These are phyloP conservation scores for Lipomyces sp. DNA, from an alignment of 805 yeast species.

Conservation along the genomic window DNA sequence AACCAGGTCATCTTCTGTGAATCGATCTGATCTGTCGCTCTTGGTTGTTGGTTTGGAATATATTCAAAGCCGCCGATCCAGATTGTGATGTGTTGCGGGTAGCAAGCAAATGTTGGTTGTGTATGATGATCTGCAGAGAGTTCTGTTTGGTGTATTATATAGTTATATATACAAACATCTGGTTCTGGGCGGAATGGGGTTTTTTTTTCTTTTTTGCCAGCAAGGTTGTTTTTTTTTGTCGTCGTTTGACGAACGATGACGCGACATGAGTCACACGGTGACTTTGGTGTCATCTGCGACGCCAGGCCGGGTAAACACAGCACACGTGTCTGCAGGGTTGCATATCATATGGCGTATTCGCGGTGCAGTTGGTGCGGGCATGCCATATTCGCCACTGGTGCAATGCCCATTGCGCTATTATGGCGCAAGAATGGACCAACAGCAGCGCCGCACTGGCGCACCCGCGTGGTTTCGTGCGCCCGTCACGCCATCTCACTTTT, in stretches of 20 bases:
- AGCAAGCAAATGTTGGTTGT: background rate
- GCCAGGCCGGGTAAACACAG: background rate
- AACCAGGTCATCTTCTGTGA: slow-evolving; percentile 42
- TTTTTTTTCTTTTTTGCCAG: no score
- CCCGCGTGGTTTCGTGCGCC: background rate
- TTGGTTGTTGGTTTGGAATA: no score
- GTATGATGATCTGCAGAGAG: background rate
- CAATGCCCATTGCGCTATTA: background rate
- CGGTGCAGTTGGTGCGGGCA: background rate
- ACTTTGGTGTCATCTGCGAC: background rate
- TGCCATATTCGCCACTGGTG: background rate
- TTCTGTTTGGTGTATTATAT: no score
- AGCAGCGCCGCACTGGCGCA: background rate
- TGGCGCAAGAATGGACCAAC: slow-evolving; percentile 3
- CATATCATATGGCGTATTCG: background rate
- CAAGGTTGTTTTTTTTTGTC: no score
- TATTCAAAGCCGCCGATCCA: no score
- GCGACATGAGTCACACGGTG: background rate
- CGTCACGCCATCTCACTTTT: background rate
- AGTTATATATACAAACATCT: background rate
- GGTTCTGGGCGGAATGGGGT: background rate
- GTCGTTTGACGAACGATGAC: no score
- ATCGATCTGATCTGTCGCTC: no score
- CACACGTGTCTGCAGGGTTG: background rate
- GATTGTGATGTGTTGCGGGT: no score